Conservation (phyloP, 148 eudicot species). For the Camellia lanceoleosa region DNA sequence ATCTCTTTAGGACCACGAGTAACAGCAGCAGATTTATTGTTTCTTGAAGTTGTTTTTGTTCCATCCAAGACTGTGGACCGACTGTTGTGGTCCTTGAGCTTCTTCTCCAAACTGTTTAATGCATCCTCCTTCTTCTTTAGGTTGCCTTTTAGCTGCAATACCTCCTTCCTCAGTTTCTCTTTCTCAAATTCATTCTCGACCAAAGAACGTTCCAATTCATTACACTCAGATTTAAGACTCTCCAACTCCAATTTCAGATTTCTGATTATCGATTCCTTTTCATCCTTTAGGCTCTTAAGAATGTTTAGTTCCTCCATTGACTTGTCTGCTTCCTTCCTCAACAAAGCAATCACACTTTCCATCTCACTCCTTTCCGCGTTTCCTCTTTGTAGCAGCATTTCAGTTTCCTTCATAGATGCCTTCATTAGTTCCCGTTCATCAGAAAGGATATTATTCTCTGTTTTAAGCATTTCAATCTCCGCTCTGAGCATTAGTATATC, state of each 20-base stretch:
- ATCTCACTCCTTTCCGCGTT: constrained; percentile 34
- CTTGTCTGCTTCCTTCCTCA: constrained; percentile 43
- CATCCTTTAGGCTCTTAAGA: constrained; percentile 41
- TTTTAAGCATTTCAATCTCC: constrained; percentile 42
- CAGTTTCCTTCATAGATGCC: constrained; percentile 41
- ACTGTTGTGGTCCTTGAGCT: constrained; percentile 47
- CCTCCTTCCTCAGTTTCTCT: constrained; percentile 57
- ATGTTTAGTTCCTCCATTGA: constrained; percentile 41
- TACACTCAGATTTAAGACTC: constrained; percentile 40
- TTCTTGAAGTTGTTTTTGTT: constrained; percentile 36
- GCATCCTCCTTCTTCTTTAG: constrained; percentile 64
- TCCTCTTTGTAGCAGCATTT: constrained; percentile 31
- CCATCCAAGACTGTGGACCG: constrained; percentile 29
- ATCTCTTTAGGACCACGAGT: constrained; percentile 48
- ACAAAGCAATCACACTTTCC: constrained; percentile 23
- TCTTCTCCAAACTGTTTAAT: constrained; percentile 55
- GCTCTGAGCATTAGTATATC: constrained; percentile 37
- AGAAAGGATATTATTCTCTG: constrained; percentile 37
- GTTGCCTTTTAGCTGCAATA: constrained; percentile 48
- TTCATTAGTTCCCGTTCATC: constrained; percentile 47
- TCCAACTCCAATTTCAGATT: constrained; percentile 52
- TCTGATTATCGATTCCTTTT: constrained; percentile 40
- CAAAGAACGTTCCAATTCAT: constrained; percentile 42
- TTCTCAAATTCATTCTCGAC: constrained; percentile 60
- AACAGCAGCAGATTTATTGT: constrained; percentile 26